Base-by-base conservation (phyloP, 1,284 basidiomycete species). In the Irpex sp. region DNA sequence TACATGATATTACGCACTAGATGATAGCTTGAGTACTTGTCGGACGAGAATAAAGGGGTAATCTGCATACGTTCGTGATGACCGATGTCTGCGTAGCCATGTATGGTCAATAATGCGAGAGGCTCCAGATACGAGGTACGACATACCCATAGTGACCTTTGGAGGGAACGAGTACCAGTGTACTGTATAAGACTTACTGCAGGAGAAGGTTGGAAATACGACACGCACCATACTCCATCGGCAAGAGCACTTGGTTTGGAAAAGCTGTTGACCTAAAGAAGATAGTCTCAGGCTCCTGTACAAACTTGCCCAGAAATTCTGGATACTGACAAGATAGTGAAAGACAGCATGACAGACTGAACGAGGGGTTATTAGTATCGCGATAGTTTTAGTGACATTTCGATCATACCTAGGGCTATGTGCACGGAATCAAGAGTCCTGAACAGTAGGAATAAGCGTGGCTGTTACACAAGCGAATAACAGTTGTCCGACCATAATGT, bases 91-190 rank as follows among this genome's bases (percentile, higher is more conserved):
- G 15, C 5, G 40, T 6, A 38, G 8, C 0, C 19, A 58, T 9
- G 40, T 0, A 1, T 21, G 3, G 37, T 58, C 44, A 40, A 13
- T 17, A 21, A 21, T 40, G 44, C 36, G 9, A 4, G 6, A 13
- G 9, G 15, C 44, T 34, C 31, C 15, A 31, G 9, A 34, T n/a
- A n/a, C 36, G 5, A 44, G 26, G 15, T 17, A 21, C 11, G 2
- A 40, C 64, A 19, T 54, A 65, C 64, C 64, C 64, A 65, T 57
- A 65, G 40, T 51, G 64, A 65, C 64, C 64, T 65, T 36, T 2
- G 31, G 31, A 34, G 31, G 31, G 1, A 34, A 1, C 6, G 0
- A 34, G 31, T 1, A 5, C 6, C 1, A 34, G 31, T 34, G 31
- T 1, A 4, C 2, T 38, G 7, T 5, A 59, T 49, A 1, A n/a